Conservation (phyloP, 306 rosid genomes). For the Pterocarpus santalinus region DNA sequence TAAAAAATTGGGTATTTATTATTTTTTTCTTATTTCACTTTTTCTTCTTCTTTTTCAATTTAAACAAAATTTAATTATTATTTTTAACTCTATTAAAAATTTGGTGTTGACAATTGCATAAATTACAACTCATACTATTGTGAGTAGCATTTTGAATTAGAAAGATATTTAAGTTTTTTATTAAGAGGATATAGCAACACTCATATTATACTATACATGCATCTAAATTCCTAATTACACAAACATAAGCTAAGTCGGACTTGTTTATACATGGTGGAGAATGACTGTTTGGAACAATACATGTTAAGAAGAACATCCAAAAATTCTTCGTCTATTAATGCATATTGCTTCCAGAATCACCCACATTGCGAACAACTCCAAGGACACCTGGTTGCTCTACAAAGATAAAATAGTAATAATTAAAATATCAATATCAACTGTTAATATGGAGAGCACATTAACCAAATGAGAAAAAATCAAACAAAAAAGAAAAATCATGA, state of each 20-base stretch:
- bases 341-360: conserved; percentile 50
- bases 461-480: background rate
- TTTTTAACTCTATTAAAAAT: no score
- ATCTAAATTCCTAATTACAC: background rate
- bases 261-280: conserved; percentile 38
- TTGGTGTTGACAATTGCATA: no score
- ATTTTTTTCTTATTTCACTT: no score
- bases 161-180: no score
- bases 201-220: background rate
- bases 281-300: background rate
- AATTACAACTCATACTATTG: no score
- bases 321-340: background rate
- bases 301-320: conserved; percentile 6
- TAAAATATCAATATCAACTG: background rate
- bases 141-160: no score
- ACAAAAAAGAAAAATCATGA: background rate
- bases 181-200: no score
- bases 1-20: no score
- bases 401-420: background rate
- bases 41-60: no score
- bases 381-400: conserved; percentile 96
- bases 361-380: conserved; percentile 79
- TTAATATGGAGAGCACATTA: conserved; percentile 3
- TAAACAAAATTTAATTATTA: no score
- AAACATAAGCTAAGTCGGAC: background rate